phyloP scores from a whole-genome alignment of 495 filamentous ascomycete species.

The Xylaria intraflava region DNA sequence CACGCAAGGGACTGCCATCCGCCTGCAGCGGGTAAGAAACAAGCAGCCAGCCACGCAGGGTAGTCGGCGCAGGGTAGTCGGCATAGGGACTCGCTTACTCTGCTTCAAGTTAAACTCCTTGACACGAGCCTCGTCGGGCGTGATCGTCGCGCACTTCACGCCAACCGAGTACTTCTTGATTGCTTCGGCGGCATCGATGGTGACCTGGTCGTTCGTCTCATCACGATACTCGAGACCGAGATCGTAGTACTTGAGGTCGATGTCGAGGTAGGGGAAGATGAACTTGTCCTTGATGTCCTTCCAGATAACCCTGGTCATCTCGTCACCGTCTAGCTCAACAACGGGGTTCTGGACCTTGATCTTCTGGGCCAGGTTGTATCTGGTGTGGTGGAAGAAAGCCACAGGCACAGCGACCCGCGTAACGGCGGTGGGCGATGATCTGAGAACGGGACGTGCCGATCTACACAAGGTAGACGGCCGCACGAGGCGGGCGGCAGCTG shows the following conservation, averaged over 20 bases:
- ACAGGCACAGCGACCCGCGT: constrained; percentile 20
- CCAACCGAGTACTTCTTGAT: constrained; percentile 98
- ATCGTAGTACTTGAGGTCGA: constrained; percentile 99
- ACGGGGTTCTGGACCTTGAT: constrained; percentile 98
- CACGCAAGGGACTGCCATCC: too few species aligned
- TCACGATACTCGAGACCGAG: constrained; percentile 92
- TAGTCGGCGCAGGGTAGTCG: background rate
- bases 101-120: constrained; percentile 98
- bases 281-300: constrained; percentile 97
- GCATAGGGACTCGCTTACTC: constrained; percentile 48
- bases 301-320: constrained; percentile 99
- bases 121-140: constrained; percentile 90
- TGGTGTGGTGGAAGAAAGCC: constrained; percentile 26
- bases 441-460: constrained; percentile 24
- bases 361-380: constrained; percentile 45
- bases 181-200: constrained; percentile 86
- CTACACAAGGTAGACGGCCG: constrained; percentile 22
- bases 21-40: too few species aligned
- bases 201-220: constrained; percentile 92
- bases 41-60: background rate
- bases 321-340: constrained; percentile 95
- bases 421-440: constrained; percentile 18
- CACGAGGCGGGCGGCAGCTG: constrained; percentile 21
- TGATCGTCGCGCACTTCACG: constrained; percentile 99
- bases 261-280: constrained; percentile 87